phyloP scores from a whole-genome alignment of 768 basidiomycete genomes.

The Dentipellis fragilis region DNA sequence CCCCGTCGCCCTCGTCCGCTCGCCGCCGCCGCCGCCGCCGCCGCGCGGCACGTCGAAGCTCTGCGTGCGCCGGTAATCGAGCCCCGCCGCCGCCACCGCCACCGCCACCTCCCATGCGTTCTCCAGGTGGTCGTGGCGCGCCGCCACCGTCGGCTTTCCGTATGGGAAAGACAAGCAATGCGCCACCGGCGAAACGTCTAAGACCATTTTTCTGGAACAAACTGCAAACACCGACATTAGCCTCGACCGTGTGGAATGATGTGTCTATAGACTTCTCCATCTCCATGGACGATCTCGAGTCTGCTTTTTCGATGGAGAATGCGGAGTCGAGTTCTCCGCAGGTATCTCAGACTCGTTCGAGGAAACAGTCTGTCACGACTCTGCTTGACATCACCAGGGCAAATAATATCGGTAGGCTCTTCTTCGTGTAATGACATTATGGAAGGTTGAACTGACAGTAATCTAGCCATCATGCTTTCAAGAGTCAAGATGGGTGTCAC shows the following conservation, averaged over 20 bases:
- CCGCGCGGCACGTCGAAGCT: not conserved
- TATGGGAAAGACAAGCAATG: conserved; percentile 21
- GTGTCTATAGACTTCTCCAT: conserved; percentile 32
- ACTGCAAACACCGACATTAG: conserved; percentile 31
- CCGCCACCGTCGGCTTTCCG: conserved; percentile 24
- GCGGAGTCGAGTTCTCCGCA: conserved; percentile 32
- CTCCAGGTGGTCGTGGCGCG: conserved; percentile 27
- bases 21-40: no score
- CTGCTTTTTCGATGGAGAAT: conserved; percentile 57
- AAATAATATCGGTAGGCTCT: conserved; percentile 64
- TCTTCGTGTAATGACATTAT: not conserved
- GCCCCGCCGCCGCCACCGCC: not conserved
- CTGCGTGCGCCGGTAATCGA: no score
- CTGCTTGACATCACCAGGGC: conserved; percentile 74
- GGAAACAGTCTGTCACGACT: conserved; percentile 56
- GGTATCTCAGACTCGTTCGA: conserved; percentile 27
- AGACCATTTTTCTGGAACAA: conserved; percentile 94
- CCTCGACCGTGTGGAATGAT: conserved; percentile 65
- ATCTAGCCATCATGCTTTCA: conserved; percentile 73
- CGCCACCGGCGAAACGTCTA: conserved; percentile 45
- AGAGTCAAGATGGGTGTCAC: conserved; percentile 56
- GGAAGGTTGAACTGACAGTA: conserved; percentile 1
- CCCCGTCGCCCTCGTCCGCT: no score
- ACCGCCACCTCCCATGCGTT: conserved; percentile 11
- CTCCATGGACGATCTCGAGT: conserved; percentile 61